phyloP scores from a whole-genome alignment of 495 filamentous ascomycete species.

The Daldinia bambusicola region DNA sequence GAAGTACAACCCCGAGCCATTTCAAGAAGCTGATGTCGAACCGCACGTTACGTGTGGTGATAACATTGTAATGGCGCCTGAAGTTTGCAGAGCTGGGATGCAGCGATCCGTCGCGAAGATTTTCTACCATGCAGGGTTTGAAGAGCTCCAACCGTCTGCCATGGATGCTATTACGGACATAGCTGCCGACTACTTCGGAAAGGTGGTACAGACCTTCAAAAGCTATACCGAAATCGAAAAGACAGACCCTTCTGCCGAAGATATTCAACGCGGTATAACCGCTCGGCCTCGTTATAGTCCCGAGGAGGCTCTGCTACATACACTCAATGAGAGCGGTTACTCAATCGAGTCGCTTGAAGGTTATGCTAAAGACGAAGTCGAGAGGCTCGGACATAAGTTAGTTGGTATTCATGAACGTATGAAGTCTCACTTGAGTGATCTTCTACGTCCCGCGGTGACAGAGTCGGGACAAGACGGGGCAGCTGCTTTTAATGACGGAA shows the following conservation, averaged over 20 bases:
- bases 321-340: slow-evolving; percentile 80
- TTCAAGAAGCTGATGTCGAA: slow-evolving; percentile 84
- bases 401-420: slow-evolving; percentile 89
- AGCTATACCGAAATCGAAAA: slow-evolving; percentile 85
- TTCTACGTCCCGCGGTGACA: slow-evolving; percentile 86
- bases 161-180: slow-evolving; percentile 91
- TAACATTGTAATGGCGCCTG: slow-evolving; percentile 83
- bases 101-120: slow-evolving; percentile 93
- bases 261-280: slow-evolving; percentile 22
- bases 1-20: slow-evolving; percentile 94
- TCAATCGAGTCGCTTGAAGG: slow-evolving; percentile 83
- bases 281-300: slow-evolving; percentile 73
- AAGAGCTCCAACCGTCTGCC: slow-evolving; percentile 95
- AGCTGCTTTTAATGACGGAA: slow-evolving; percentile 92
- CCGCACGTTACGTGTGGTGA: slow-evolving; percentile 87
- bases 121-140: slow-evolving; percentile 96
- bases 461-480: slow-evolving; percentile 86
- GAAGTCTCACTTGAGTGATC: slow-evolving; percentile 86
- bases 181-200: slow-evolving; percentile 87
- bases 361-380: slow-evolving; percentile 94
- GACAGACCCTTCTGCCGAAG: slow-evolving; percentile 57
- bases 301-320: slow-evolving; percentile 89
- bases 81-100: slow-evolving; percentile 81
- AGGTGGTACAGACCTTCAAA: slow-evolving; percentile 79
- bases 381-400: slow-evolving; percentile 86